These are phyloP conservation scores for Raphidocelis subcapitata DNA, from an alignment of 139 green algal species.

Conservation along the genomic window DNA sequence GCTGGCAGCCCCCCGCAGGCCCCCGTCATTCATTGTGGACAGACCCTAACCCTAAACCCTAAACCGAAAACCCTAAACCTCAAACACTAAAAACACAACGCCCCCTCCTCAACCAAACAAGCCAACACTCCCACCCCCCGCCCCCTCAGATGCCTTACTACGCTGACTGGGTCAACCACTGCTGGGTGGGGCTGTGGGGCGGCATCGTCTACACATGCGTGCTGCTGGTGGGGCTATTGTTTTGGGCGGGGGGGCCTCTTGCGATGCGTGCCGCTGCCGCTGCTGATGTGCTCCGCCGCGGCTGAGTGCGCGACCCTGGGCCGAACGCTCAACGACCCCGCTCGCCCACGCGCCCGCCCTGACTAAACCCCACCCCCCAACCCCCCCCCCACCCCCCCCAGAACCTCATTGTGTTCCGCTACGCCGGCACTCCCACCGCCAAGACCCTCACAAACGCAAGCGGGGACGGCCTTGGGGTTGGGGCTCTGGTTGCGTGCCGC, in stretches of 20 bases:
- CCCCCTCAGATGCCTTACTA: slow-evolving; percentile 16
- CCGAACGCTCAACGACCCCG: not conserved
- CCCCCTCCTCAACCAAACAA: too few species aligned
- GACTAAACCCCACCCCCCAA: too few species aligned
- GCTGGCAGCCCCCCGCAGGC: too few species aligned
- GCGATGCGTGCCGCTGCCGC: not conserved
- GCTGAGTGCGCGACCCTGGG: too few species aligned
- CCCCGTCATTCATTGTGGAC: too few species aligned
- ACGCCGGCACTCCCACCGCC: too few species aligned
- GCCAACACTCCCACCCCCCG: not conserved
- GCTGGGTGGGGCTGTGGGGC: slow-evolving; percentile 17
- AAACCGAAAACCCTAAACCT: too few species aligned
- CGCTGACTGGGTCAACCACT: not conserved
- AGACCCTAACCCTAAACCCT: too few species aligned
- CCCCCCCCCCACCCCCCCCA: too few species aligned
- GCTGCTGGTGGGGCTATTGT: slow-evolving; percentile 2
- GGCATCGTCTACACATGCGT: slow-evolving; percentile 13
- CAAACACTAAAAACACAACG: too few species aligned
- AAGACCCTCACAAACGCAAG: too few species aligned
- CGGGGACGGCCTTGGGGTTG: not conserved
- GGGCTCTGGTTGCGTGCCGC: not conserved
- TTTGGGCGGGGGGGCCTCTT: not conserved
- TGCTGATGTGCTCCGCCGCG: not conserved
- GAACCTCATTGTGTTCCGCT: too few species aligned
- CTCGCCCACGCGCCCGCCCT: not conserved